phyloP scores from a whole-genome alignment of 805 yeast species.

The Danielia reshetovae region DNA sequence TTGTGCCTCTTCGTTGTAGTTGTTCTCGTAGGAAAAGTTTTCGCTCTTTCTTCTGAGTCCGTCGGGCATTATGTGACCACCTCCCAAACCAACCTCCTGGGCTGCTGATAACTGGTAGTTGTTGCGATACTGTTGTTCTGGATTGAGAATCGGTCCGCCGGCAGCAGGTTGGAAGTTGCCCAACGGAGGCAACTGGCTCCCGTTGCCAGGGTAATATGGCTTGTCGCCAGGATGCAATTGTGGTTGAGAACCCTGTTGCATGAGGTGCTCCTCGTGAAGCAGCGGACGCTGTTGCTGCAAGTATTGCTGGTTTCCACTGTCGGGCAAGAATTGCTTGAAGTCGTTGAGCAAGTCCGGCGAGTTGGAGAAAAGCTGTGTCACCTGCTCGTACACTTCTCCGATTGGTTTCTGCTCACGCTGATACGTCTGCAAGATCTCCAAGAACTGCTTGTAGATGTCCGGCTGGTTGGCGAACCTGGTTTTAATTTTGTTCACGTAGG shows the following conservation, averaged over 20 bases:
- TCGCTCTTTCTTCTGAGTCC: slow-evolving; percentile 19
- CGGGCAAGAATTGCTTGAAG: slow-evolving; percentile 93
- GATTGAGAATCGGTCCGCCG: slow-evolving; percentile 25
- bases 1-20: slow-evolving; percentile 43
- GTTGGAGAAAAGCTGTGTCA: slow-evolving; percentile 79
- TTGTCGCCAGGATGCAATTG: slow-evolving; percentile 12
- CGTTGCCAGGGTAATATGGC: slow-evolving; percentile 13
- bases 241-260: slow-evolving; percentile 21
- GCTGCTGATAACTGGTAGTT: slow-evolving; percentile 11
- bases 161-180: slow-evolving; percentile 79
- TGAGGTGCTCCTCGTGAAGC: slow-evolving; percentile 18
- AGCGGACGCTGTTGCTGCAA: slow-evolving; percentile 19
- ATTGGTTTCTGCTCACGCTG: slow-evolving; percentile 96
- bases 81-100: slow-evolving; percentile 6
- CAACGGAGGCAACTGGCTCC: slow-evolving; percentile 75
- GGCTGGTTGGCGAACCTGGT: slow-evolving; percentile 92
- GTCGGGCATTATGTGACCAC: slow-evolving; percentile 2
- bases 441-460: slow-evolving; percentile 88
- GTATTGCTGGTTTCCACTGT: slow-evolving; percentile 47
- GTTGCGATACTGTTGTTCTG: slow-evolving; percentile 24
- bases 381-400: slow-evolving; percentile 92
- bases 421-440: slow-evolving; percentile 93
- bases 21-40: slow-evolving; percentile 27
- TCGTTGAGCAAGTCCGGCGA: slow-evolving; percentile 95
- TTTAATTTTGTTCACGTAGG: slow-evolving; percentile 93